phyloP scores from a whole-genome alignment of 257 asterid species.

The Perilla frutescens region DNA sequence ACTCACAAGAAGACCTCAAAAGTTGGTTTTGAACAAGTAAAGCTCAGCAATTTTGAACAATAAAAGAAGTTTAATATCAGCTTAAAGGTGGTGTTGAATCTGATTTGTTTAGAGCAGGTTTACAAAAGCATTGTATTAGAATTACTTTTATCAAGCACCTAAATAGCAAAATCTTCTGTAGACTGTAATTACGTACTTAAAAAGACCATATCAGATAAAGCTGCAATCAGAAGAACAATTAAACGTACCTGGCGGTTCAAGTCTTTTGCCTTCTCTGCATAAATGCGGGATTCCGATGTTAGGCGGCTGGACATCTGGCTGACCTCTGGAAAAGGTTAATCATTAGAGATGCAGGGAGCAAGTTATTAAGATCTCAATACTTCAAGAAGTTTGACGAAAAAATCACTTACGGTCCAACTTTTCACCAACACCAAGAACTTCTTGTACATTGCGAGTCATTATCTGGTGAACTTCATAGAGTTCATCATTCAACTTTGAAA shows the following conservation, averaged over 20 bases:
- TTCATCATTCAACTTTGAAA: slow-evolving; percentile 91
- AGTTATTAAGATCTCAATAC: slow-evolving; percentile 21
- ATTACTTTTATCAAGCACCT: neutral
- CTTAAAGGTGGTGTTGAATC: no score
- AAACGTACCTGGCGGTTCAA: slow-evolving; percentile 86
- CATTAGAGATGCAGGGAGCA: slow-evolving; percentile 4
- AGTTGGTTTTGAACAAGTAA: neutral
- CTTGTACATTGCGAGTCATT: slow-evolving; percentile 98
- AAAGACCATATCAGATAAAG: neutral
- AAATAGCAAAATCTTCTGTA: slow-evolving; percentile 13
- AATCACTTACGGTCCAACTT: slow-evolving; percentile 87
- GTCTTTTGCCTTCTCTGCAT: slow-evolving; percentile 92
- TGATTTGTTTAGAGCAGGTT: neutral
- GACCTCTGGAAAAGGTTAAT: slow-evolving; percentile 38
- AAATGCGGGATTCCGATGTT: slow-evolving; percentile 88
- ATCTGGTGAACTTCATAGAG: slow-evolving; percentile 99
- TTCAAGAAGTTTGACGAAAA: neutral
- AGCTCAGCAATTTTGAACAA: slow-evolving; percentile 15
- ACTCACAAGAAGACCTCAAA: neutral
- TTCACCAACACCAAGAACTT: slow-evolving; percentile 99
- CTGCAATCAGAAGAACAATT: neutral
- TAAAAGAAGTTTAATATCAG: neutral
- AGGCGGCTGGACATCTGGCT: slow-evolving; percentile 92
- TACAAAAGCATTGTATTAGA: neutral
- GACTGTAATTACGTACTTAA: no score